A percentile compares a stretch with the other conserved stretches of the same genome.
phyloP scores from a whole-genome alignment of 805 yeast genomes.

The Candida glaebosa region DNA sequence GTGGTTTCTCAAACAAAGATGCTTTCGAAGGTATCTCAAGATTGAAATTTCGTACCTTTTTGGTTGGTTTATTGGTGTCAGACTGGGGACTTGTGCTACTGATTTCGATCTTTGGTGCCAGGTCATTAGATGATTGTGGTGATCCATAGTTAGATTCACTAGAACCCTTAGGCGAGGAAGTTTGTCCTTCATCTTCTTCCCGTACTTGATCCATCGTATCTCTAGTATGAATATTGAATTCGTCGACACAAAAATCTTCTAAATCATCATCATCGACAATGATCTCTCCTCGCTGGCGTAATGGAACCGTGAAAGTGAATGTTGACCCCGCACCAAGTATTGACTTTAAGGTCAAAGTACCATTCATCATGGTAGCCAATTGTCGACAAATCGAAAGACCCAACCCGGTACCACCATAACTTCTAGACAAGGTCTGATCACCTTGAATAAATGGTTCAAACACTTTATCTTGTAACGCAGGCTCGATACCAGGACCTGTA shows the following conservation, averaged over 20 bases:
- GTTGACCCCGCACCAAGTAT: conserved; percentile 79
- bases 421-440: conserved; percentile 86
- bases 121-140: conserved; percentile 1
- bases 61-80: not conserved
- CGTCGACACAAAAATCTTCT: conserved; percentile 57
- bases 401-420: conserved; percentile 94
- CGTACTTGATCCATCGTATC: conserved; percentile 10
- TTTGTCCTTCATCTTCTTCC: not conserved
- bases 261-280: conserved; percentile 33
- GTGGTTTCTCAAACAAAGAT: conserved; percentile 37
- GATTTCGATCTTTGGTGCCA: conserved; percentile 4
- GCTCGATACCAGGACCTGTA: conserved; percentile 93
- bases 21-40: conserved; percentile 4
- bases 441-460: conserved; percentile 98
- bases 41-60: not conserved
- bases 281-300: conserved; percentile 61
- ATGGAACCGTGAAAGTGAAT: conserved; percentile 76
- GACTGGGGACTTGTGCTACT: not conserved
- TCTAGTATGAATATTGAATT: conserved; percentile 54
- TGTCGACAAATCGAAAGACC: conserved; percentile 89
- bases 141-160: not conserved
- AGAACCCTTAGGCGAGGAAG: not conserved
- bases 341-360: conserved; percentile 73
- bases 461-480: conserved; percentile 73
- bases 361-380: conserved; percentile 86